Percentiles rank a stretch among this genome's conserved stretches.
Conservation (phyloP, 2,329 filamentous ascomycete species). For the Chlorencoelia australis region DNA sequence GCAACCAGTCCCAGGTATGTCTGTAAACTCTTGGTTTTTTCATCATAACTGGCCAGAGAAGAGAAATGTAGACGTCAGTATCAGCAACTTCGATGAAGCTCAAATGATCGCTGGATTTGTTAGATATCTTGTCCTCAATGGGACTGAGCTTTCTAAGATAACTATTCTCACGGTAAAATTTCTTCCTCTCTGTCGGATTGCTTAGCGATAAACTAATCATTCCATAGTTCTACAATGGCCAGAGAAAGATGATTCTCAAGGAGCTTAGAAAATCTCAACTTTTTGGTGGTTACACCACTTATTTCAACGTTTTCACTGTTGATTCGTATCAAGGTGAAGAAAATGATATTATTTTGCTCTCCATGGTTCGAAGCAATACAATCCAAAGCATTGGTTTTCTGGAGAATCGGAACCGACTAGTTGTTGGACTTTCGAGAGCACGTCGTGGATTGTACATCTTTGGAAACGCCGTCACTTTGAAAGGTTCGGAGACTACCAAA, state of each 20-base stretch:
- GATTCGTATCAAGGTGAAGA: conserved; percentile 90
- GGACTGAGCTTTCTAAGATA: conserved; percentile 48
- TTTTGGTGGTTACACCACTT: conserved; percentile 27
- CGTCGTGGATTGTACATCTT: conserved; percentile 76
- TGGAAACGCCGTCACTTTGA: conserved; percentile 53
- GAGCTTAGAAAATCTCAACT: conserved; percentile 30
- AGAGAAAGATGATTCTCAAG: conserved; percentile 54
- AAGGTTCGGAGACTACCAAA: conserved; percentile 9
- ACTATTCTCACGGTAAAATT: conserved; percentile 55
- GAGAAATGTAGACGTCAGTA: conserved; percentile 53
- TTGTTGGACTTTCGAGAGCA: conserved; percentile 57
- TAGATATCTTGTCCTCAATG: conserved; percentile 61
- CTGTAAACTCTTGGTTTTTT: conserved; percentile 50
- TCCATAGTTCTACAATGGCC: conserved; percentile 66
- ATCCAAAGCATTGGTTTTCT: conserved; percentile 61
- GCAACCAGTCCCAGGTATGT: conserved; percentile 50
- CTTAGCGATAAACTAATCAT: background rate
- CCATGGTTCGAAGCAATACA: conserved; percentile 63
- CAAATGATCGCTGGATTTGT: conserved; percentile 66
- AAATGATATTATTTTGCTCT: conserved; percentile 74
- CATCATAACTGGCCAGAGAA: conserved; percentile 56
- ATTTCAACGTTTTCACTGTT: conserved; percentile 61
- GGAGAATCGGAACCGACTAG: conserved; percentile 46
- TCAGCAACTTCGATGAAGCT: conserved; percentile 61
- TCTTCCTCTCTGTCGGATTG: too few relatives aligned